These are phyloP conservation scores for Fusarium tjaetaba DNA, from an alignment of 2,329 filamentous ascomycete species.

Conservation along the genomic window DNA sequence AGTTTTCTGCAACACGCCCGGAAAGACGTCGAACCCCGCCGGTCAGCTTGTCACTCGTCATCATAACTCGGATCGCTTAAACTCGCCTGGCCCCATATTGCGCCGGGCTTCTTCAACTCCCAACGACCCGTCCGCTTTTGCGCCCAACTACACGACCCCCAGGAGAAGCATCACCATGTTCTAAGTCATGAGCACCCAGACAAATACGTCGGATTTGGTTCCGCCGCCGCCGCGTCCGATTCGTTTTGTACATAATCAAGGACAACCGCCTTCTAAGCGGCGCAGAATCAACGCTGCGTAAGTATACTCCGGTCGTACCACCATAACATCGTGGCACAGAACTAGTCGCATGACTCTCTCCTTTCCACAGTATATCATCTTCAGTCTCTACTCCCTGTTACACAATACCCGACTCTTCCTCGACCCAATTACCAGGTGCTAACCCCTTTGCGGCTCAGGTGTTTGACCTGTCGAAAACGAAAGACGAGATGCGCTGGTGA, in stretches of 20 bases:
- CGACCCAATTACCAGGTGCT: conserved; percentile 10
- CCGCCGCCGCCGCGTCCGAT: conserved; percentile 66
- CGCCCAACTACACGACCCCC: conserved; percentile 17
- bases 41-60: conserved; percentile 35
- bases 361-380: neutral
- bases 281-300: conserved; percentile 83
- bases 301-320: conserved; percentile 47
- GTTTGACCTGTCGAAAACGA: conserved; percentile 71
- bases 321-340: neutral
- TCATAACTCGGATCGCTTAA: conserved; percentile 16
- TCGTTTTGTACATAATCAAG: conserved; percentile 84
- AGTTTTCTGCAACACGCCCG: conserved; percentile 22
- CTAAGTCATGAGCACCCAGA: conserved; percentile 58
- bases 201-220: conserved; percentile 53
- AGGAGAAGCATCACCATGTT: conserved; percentile 49
- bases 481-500: conserved; percentile 81
- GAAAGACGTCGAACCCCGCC: conserved; percentile 33
- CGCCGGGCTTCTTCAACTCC: conserved; percentile 17
- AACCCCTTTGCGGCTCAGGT: conserved; percentile 36
- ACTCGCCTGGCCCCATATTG: conserved; percentile 26
- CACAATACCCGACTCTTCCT: neutral
- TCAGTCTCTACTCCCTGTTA: neutral
- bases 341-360: neutral
- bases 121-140: conserved; percentile 17
- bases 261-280: conserved; percentile 81